Base-by-base conservation (phyloP, 1,284 basidiomycete species). In the Ustilago lituana region DNA sequence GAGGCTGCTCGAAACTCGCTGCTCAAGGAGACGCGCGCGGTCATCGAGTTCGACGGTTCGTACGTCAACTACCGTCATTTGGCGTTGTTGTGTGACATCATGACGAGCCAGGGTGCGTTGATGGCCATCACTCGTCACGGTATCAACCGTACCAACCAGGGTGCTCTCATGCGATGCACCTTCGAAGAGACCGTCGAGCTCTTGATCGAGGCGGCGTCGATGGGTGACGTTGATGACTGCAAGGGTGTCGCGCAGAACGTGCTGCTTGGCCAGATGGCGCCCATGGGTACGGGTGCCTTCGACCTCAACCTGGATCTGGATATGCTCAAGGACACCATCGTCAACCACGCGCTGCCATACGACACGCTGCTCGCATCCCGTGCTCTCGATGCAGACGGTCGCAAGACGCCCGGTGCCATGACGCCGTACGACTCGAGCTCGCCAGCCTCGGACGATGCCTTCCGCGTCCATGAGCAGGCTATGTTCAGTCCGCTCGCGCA, bases 181-280 rank as follows among this genome's bases (percentile, higher is more conserved):
- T 98, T 98, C 86, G 96, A 98, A 83, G 96, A 98, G 86, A 98
- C 96, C 0, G 96, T 98, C 65, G 96, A 99, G 83, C 97, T 99
- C 74, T 84, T 99, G 56, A 94, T 98, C 89, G 96, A 99, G 82
- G 96, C 96, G 0, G 96, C 96, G 0, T 93, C 95, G 2, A 91
- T 95, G 39, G 96, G 96, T 53, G 95, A 98, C 85, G 91, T 93
- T 83, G 96, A 98, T 74, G 94, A 98, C 79, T 98, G 96, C 83
- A 92, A 93, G 66, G 96, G 96, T 67, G 90, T 99, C 20, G 95
- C 95, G 9, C 95, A 98, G 86, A 98, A 98, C 79, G 93, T 99
- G 37, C 88, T 99, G 86, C 92, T 98, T 66, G 96, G 96, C 17
- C 96, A 98, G 84, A 92, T 98, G 89, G 96, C 96, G 29, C 95